Percentiles rank a stretch among this genome's conserved stretches.
Conservation (phyloP, 148 eudicot genomes). For the Simmondsia chinensis region DNA sequence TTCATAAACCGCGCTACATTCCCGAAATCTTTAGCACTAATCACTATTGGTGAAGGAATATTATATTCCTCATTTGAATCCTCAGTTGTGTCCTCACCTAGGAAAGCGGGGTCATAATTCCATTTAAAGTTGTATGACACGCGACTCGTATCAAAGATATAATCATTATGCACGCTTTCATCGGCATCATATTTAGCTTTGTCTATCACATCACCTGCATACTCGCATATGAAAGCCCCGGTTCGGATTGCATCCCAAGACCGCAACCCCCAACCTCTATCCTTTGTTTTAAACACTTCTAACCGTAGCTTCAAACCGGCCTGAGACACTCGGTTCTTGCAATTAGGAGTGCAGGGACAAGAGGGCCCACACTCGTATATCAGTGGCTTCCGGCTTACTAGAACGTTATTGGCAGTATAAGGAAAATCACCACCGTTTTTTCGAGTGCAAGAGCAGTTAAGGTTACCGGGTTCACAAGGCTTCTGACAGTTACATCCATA, state of each 20-base stretch:
- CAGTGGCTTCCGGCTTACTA: slow-evolving; percentile 40
- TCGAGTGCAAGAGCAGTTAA: slow-evolving; percentile 61
- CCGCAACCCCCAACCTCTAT: slow-evolving; percentile 83
- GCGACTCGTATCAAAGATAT: slow-evolving; percentile 73
- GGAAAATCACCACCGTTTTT: slow-evolving; percentile 66
- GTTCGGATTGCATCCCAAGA: slow-evolving; percentile 78
- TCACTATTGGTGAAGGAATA: slow-evolving; percentile 51
- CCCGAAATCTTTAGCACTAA: slow-evolving; percentile 69
- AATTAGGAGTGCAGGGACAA: slow-evolving; percentile 56
- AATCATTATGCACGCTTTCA: slow-evolving; percentile 38
- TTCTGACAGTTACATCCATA: slow-evolving; percentile 48
- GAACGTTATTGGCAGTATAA: slow-evolving; percentile 47
- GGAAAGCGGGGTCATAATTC: slow-evolving; percentile 35
- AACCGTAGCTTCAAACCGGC: slow-evolving; percentile 53
- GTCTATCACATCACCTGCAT: slow-evolving; percentile 70
- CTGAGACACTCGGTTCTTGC: slow-evolving; percentile 71
- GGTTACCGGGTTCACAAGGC: slow-evolving; percentile 70
- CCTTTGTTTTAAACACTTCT: slow-evolving; percentile 81
- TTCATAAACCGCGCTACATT: slow-evolving; percentile 91
- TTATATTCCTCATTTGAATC: slow-evolving; percentile 26
- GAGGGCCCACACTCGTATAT: slow-evolving; percentile 71
- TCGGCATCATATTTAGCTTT: slow-evolving; percentile 29
- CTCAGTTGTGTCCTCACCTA: slow-evolving; percentile 20
- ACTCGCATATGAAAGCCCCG: slow-evolving; percentile 69
- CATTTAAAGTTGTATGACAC: slow-evolving; percentile 35